Evolutionary conservation across 2,329 filamentous ascomycete species (phyloP), one percentile per base, ranked within the genome.

Genomic region (Malbranchea cinnamomea): DNA sequence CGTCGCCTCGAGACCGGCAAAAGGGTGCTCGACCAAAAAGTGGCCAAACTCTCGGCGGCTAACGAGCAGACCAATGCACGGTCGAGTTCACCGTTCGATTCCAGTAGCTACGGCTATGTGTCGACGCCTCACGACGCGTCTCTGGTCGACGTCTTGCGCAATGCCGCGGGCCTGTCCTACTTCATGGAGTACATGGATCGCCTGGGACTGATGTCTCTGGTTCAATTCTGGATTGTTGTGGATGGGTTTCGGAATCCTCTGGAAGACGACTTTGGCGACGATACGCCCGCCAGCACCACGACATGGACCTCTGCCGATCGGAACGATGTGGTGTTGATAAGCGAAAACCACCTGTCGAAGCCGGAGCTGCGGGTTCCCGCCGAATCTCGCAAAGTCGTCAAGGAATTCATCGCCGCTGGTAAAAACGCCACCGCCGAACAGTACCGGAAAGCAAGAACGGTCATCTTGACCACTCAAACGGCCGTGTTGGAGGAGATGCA

Each of bases 151-250:
- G 66, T 98, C n/a, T 65, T 98, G 34, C 78, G 85, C 41, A 84
- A 91, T 52, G 72, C 89, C 2, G 79, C 87, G 1, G 87, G 83
- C 0, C 64, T 98, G 6, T 95, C 89, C 2, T 98, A 93, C 50
- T 95, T 98, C 58, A 98, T 98, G 89, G 89, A 98, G 50, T 95
- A 84, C 47, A 98, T 98, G 89, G 89, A 98, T 50, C 75, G 89
- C 23, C 79, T 85, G 49, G 68, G 70, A 10, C 64, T 87, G 15
- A 87, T 95, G 77, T 70, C 79, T 9, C 60, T 94, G 26, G 85
- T 98, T 4, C 89, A 98, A 47, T 98, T 95, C 53, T 98, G 87
- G 84, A 75, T 98, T 23, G 89, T 95, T 3, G 89, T 95, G 4
- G 89, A 98, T 56, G 87, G 89, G 0, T 83, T 95, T 43, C 78